These are phyloP conservation scores for Psilocybe sp. DNA, from an alignment of 768 basidiomycete species.

Conservation along the genomic window DNA sequence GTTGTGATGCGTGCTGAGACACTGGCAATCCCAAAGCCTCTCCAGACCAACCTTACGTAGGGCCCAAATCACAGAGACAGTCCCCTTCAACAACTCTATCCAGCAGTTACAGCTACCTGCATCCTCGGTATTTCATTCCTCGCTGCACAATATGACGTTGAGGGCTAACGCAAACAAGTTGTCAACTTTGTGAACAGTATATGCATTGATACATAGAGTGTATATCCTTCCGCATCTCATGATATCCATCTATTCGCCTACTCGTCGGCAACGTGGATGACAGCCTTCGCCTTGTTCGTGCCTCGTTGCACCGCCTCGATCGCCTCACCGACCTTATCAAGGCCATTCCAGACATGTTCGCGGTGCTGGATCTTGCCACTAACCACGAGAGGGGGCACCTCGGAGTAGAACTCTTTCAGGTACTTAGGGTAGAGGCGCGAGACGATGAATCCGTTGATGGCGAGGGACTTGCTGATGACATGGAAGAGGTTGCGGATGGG, in stretches of 20 bases:
- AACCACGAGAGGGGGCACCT: constrained; percentile 37
- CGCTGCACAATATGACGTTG: not conserved
- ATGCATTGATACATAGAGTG: not conserved
- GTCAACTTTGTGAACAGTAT: not conserved
- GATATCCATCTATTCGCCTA: not conserved
- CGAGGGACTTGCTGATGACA: constrained; percentile 40
- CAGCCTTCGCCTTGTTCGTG: constrained; percentile 30
- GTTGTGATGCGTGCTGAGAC: too few relatives aligned
- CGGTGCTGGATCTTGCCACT: constrained; percentile 44
- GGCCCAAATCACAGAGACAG: too few relatives aligned
- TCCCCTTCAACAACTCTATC: too few relatives aligned
- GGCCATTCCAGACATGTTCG: constrained; percentile 43
- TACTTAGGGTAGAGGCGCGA: constrained; percentile 30
- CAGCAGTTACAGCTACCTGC: too few relatives aligned
- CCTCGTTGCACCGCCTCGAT: constrained; percentile 32
- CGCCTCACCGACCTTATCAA: constrained; percentile 37
- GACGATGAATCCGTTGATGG: constrained; percentile 37
- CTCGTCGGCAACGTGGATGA: constrained; percentile 32
- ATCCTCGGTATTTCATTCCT: not conserved
- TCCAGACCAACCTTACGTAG: too few relatives aligned
- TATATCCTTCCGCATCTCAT: not conserved
- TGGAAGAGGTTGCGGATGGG: constrained; percentile 36
- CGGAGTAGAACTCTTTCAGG: constrained; percentile 37
- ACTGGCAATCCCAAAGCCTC: too few relatives aligned
- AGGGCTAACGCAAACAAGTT: not conserved